These are phyloP conservation scores for Wakefieldia striispora DNA, from an alignment of 768 basidiomycete genomes.

Conservation along the genomic window DNA sequence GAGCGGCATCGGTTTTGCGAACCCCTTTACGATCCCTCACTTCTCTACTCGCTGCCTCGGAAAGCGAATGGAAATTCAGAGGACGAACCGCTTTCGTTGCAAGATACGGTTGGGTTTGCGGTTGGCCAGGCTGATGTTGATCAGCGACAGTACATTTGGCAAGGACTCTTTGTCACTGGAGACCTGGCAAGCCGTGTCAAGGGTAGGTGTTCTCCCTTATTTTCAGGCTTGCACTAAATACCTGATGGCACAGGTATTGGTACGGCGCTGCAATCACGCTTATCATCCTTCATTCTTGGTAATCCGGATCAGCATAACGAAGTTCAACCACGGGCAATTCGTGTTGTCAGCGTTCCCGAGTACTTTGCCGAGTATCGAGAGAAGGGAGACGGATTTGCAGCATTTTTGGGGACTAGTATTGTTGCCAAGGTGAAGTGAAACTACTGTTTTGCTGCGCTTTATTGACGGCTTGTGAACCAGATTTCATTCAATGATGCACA, in stretches of 20 bases:
- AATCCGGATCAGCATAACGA: conserved; percentile 67
- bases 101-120: conserved; percentile 64
- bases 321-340: conserved; percentile 64
- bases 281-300: conserved; percentile 59
- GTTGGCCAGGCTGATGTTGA: conserved; percentile 62
- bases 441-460: background rate
- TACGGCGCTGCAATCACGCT: conserved; percentile 66
- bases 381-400: conserved; percentile 76
- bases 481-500: conserved; percentile 70
- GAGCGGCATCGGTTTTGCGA: conserved; percentile 91
- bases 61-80: conserved; percentile 21
- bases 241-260: conserved; percentile 49
- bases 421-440: conserved; percentile 66
- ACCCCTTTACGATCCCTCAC: conserved; percentile 74
- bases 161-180: conserved; percentile 79
- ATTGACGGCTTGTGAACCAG: conserved; percentile 35
- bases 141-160: conserved; percentile 71
- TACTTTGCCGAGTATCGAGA: conserved; percentile 91
- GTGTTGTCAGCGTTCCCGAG: conserved; percentile 71
- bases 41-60: conserved; percentile 43
- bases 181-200: conserved; percentile 69
- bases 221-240: background rate
- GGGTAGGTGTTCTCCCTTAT: conserved; percentile 42
- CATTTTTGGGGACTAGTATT: conserved; percentile 80
- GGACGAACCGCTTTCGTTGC: conserved; percentile 45